Base-by-base conservation (phyloP, 2,329 filamentous ascomycete genomes). In the Clarireedia monteithiana region DNA sequence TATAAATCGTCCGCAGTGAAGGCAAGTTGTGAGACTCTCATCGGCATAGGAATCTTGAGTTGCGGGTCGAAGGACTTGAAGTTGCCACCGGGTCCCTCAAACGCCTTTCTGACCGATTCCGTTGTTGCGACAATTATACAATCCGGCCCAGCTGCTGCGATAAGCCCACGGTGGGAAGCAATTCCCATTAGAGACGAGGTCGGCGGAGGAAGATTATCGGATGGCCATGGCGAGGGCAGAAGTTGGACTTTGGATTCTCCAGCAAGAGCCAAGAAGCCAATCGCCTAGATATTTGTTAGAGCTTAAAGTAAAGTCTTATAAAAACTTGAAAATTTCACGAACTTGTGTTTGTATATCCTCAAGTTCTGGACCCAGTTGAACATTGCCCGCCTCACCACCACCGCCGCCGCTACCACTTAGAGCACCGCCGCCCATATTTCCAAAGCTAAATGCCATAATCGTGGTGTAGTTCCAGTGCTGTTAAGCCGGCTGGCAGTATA, bases 1-100 rank as follows among this genome's bases (percentile, higher is more conserved):
- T 87, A 90, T 64, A 83, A 83, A 68, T 96, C 95, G 66, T 95
- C 89, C n/a, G 89, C 82, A 0, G 90, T 92, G 70, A 99, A 99
- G 15, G 86, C 84, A 20, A 99, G 77, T 70, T 99, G 94, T 10
- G 90, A 95, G 53, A 96, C 81, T 63, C 87, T 84, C 66, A 84
- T 80, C 9, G 88, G 82, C 65, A 95, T 79, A 1, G 84, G 76
- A 6, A 97, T 79, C 58, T 78, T 86, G 51, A 88, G 75, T 68
- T 92, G 83, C 3, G 91, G 87, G 58, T 83, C 75, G 65, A 95
- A 95, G 12, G 77, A 68, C 60, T 86, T 83, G 54, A 86, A 74
- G 60, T 91, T 83, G 58, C 78, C 79, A 59, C 75, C 78, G 38
- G 77, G 74, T 12, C 77, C 71, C 56, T 81, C 77, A 67, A 95